Base-by-base conservation (phyloP, 805 yeast genomes). In the Monosporozyma aquatica region DNA sequence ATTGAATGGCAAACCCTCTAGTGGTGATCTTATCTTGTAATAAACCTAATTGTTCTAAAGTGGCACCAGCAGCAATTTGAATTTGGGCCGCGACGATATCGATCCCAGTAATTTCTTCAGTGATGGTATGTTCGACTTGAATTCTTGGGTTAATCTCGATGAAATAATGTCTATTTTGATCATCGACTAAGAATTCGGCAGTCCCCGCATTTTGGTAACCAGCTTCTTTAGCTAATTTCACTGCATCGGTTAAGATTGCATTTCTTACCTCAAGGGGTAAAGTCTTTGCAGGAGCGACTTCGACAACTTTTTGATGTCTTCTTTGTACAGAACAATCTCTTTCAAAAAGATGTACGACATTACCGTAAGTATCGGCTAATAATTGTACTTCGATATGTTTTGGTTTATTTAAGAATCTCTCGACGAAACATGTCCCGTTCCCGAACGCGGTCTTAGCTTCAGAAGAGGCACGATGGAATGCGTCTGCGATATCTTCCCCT, bases 271-370 rank as follows among this genome's bases (percentile, higher is more conserved):
- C 72, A 38, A 70, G 64, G 20, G 97, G 94, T 54, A 92, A 70
- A 48, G 87, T 87, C 67, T 85, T 82, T 29, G 97, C 97, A 10
- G 99, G 97, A 4, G 98, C 98, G 55, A 90, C 87, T 68, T 90
- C 98, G 29, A 90, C 97, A 41, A 90, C 98, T 68, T 90, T 90
- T 70, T 90, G 98, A 67, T 90, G 98, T 71, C 98, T 85, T 74
- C 98, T 85, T 72, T 90, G 98, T 42, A 90, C 98, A n/a, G 97
- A 87, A 69, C 98, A 90, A 69, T 90, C 98, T 69, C 98, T 82
- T 74, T 90, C 98, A 54, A 87, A 92, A 55, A 90, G 69, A 62
- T 90, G 98, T 57, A 90, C 83, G 21, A 89, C 96, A 62, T 90
- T 92, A 45, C 98, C 98, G 59, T 84, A 80, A 59, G 75, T 74